A percentile compares a stretch with the other conserved stretches of the same genome.
These are phyloP conservation scores for Fraxinus velutina DNA, from an alignment of 305 asterid species.

Conservation along the genomic window DNA sequence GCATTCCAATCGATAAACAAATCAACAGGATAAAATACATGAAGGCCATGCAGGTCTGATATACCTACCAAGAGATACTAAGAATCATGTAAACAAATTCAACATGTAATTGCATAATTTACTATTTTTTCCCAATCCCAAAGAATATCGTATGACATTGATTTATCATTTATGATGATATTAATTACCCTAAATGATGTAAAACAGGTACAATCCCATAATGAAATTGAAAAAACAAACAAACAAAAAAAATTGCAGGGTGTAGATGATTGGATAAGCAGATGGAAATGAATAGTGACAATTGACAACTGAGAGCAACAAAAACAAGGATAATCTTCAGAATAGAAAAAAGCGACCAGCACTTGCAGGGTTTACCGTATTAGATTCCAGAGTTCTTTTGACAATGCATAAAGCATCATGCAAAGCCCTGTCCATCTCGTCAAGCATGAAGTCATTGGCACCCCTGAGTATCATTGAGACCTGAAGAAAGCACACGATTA, in stretches of 20 bases:
- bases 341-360: neutral
- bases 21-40: neutral
- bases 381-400: constrained; percentile 83
- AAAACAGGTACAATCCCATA: neutral
- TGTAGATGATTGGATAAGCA: neutral
- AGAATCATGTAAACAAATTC: neutral
- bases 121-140: neutral
- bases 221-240: neutral
- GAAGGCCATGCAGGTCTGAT: neutral
- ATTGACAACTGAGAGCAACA: neutral
- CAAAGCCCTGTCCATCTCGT: constrained; percentile 91
- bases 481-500: constrained; percentile 33
- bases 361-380: constrained; percentile 48
- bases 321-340: neutral
- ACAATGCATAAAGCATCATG: constrained; percentile 85
- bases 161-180: neutral
- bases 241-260: neutral
- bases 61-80: neutral
- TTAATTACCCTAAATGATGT: neutral
- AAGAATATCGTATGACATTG: neutral
- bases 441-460: constrained; percentile 91
- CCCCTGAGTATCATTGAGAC: constrained; percentile 83
- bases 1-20: neutral
- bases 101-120: neutral
- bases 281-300: neutral